These are phyloP conservation scores for Ziziphus jujuba DNA, from an alignment of 306 rosid genomes.

Conservation along the genomic window DNA sequence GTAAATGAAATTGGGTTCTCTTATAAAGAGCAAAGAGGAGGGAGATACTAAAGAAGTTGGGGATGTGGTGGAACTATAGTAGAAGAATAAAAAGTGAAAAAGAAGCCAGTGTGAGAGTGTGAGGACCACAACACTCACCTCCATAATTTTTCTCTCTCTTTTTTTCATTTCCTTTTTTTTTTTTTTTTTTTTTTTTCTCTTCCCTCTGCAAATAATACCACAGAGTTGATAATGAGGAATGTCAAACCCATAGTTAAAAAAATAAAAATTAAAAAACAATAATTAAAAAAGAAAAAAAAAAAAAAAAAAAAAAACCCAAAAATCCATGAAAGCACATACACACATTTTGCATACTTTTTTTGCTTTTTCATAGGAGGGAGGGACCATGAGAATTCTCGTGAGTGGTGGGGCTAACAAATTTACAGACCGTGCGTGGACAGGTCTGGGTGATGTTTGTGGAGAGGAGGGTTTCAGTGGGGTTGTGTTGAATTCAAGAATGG, in stretches of 20 bases:
- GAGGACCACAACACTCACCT: conserved; percentile 50
- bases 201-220: background rate
- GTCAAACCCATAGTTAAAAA: background rate
- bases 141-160: conserved; percentile 11
- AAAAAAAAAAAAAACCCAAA: background rate
- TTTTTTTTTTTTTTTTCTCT: background rate
- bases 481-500: too few species aligned
- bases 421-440: background rate
- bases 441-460: background rate
- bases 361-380: background rate
- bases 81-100: conserved; percentile 4
- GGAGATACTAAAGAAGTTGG: conserved; percentile 16
- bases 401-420: conserved; percentile 27
- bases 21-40: background rate
- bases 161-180: background rate
- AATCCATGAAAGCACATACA: background rate
- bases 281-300: background rate
- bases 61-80: conserved; percentile 11
- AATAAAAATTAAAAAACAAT: background rate
- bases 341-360: background rate
- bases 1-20: background rate
- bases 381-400: conserved; percentile 28
- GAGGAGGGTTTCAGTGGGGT: background rate
- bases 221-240: conserved; percentile 1
- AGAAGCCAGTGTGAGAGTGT: conserved; percentile 12